phyloP scores from a whole-genome alignment of 2,329 filamentous ascomycete species.

The Fusarium temperatum region DNA sequence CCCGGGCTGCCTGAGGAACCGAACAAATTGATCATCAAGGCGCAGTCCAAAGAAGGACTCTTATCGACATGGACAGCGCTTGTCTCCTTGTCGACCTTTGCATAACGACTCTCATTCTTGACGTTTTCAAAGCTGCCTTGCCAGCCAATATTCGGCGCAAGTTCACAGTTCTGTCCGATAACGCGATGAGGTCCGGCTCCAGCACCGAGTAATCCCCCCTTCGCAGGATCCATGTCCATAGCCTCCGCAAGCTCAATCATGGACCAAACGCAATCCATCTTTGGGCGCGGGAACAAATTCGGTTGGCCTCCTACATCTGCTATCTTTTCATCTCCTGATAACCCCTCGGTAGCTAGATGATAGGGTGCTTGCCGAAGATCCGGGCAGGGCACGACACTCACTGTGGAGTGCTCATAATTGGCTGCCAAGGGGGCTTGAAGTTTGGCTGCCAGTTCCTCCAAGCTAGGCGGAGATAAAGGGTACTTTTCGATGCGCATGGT shows the following conservation, averaged over 20 bases:
- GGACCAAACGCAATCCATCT: not conserved
- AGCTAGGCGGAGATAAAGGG: conserved; percentile 37
- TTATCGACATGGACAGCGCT: conserved; percentile 36
- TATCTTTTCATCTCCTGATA: not conserved
- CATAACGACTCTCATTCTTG: conserved; percentile 19
- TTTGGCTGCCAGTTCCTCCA: conserved; percentile 28
- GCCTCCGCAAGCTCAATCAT: conserved; percentile 23
- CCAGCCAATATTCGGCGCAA: not conserved
- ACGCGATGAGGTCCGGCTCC: not conserved
- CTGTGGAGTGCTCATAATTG: not conserved
- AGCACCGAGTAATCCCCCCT: not conserved
- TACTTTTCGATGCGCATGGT: conserved; percentile 1
- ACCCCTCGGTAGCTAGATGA: not conserved
- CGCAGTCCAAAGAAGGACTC: conserved; percentile 46
- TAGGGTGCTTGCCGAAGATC: not conserved
- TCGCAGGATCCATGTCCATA: not conserved
- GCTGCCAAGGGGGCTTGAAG: conserved; percentile 9
- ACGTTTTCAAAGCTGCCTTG: not conserved
- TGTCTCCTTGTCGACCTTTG: conserved; percentile 35
- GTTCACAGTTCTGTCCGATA: not conserved
- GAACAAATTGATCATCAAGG: conserved; percentile 53
- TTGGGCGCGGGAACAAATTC: not conserved
- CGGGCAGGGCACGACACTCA: not conserved
- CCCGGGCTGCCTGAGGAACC: conserved; percentile 47
- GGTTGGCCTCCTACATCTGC: not conserved